These are phyloP conservation scores for Cardamine resedifolia DNA, from an alignment of 345 rosid genomes.

Conservation along the genomic window DNA sequence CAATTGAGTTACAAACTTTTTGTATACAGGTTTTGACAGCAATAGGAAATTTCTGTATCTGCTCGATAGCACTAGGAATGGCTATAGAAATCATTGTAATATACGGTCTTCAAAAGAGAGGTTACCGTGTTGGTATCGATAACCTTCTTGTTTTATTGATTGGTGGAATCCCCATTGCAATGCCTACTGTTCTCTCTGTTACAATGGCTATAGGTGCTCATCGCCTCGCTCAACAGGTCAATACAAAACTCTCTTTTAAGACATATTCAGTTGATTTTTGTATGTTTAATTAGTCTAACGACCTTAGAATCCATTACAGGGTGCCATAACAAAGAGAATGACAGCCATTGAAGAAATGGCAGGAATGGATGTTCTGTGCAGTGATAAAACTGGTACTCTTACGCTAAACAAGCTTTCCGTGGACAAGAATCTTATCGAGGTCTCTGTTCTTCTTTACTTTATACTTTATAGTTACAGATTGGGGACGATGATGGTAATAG, in stretches of 20 bases:
- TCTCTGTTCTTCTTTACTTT: constrained; percentile 27
- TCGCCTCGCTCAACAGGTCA: constrained; percentile 78
- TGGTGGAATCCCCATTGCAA: constrained; percentile 75
- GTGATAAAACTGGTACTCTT: constrained; percentile 80
- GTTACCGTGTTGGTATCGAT: constrained; percentile 57
- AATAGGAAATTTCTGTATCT: constrained; percentile 94
- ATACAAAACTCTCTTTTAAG: not conserved
- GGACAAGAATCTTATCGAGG: constrained; percentile 82
- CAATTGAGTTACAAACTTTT: not conserved
- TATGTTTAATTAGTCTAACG: not conserved
- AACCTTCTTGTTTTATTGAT: constrained; percentile 57
- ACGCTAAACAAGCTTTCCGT: constrained; percentile 93
- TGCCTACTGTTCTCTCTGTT: constrained; percentile 75
- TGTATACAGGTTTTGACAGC: constrained; percentile 66
- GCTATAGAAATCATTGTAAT: constrained; percentile 62
- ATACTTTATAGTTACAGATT: not conserved
- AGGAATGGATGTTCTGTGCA: constrained; percentile 95
- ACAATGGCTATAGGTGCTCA: constrained; percentile 95
- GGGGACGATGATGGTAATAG: not conserved
- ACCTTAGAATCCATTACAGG: constrained; percentile 40
- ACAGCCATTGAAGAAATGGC: constrained; percentile 99
- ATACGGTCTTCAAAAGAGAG: constrained; percentile 52
- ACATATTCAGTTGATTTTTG: not conserved
- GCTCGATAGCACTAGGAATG: constrained; percentile 89
- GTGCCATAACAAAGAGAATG: constrained; percentile 94